phyloP scores from a whole-genome alignment of 2,329 filamentous ascomycete genomes.

The Ophiocordyceps camponoti-saundersi region DNA sequence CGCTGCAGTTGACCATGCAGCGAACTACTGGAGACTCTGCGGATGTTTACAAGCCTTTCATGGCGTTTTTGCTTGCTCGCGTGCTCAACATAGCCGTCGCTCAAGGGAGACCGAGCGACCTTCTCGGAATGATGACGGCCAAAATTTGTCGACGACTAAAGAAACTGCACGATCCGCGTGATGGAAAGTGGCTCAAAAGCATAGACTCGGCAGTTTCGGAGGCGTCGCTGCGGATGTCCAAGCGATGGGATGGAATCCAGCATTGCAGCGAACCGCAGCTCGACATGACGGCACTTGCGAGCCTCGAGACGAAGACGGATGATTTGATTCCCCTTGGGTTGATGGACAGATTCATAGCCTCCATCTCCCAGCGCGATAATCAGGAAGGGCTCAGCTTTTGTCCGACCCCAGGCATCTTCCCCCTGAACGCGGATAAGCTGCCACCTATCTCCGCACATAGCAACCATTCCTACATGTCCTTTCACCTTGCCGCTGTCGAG shows the following conservation, averaged over 20 bases:
- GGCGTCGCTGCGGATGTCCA: background rate
- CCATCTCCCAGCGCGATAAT: background rate
- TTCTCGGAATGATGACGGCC: slow-evolving; percentile 20
- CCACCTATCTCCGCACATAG: background rate
- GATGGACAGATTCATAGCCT: background rate
- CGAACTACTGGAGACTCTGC: slow-evolving; percentile 6
- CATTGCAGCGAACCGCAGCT: slow-evolving; percentile 1
- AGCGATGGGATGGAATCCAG: slow-evolving; percentile 1
- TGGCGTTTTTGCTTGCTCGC: slow-evolving; percentile 24
- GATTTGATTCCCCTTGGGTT: background rate
- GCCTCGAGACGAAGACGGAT: background rate
- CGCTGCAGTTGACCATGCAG: slow-evolving; percentile 1
- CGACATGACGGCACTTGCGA: background rate
- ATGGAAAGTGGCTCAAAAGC: background rate
- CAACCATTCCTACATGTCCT: background rate
- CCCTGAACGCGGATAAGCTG: background rate
- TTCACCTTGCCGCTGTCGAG: background rate
- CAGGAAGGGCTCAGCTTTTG: background rate
- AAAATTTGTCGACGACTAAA: slow-evolving; percentile 25
- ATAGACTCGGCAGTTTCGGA: background rate
- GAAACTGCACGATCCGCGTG: slow-evolving; percentile 16
- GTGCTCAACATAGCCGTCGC: slow-evolving; percentile 13
- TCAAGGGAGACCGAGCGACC: slow-evolving; percentile 6
- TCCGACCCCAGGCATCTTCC: background rate
- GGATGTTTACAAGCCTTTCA: slow-evolving; percentile 29